Conservation (phyloP, 1,139 yeast genomes). For the Geotrichum fermentans region DNA sequence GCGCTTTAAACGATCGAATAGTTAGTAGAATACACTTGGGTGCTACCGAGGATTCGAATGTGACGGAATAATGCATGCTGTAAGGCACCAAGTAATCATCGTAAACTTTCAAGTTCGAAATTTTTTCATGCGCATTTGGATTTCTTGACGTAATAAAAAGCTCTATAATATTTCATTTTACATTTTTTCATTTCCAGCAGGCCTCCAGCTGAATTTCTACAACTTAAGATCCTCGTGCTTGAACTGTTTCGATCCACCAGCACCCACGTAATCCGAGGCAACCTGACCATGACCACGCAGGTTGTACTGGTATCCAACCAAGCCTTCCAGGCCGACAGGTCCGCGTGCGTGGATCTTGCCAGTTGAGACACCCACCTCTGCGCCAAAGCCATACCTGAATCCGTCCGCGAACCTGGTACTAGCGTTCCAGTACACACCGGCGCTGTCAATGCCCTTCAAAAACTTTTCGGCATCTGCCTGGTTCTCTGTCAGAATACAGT, state of each 20-base stretch:
- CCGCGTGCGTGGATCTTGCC: slow-evolving; percentile 97
- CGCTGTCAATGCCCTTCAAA: slow-evolving; percentile 82
- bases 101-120: no score
- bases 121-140: no score
- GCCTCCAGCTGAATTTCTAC: no score
- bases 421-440: slow-evolving; percentile 98
- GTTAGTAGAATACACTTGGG: no score
- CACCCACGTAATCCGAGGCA: slow-evolving; percentile 87
- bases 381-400: slow-evolving; percentile 94
- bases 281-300: slow-evolving; percentile 87
- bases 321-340: slow-evolving; percentile 96
- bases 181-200: no score
- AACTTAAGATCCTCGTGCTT: slow-evolving; percentile 46
- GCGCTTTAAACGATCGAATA: no score
- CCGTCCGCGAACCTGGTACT: slow-evolving; percentile 98
- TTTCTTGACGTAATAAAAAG: no score
- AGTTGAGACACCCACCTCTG: slow-evolving; percentile 97
- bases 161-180: no score
- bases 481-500: slow-evolving; percentile 76
- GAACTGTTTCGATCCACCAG: slow-evolving; percentile 81
- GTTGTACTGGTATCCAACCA: slow-evolving; percentile 92
- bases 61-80: no score
- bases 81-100: no score
- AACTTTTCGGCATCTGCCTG: slow-evolving; percentile 67
- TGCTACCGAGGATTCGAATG: no score